These are phyloP conservation scores for Byssothecium circinans DNA, from an alignment of 2,329 filamentous ascomycete genomes.

Conservation along the genomic window DNA sequence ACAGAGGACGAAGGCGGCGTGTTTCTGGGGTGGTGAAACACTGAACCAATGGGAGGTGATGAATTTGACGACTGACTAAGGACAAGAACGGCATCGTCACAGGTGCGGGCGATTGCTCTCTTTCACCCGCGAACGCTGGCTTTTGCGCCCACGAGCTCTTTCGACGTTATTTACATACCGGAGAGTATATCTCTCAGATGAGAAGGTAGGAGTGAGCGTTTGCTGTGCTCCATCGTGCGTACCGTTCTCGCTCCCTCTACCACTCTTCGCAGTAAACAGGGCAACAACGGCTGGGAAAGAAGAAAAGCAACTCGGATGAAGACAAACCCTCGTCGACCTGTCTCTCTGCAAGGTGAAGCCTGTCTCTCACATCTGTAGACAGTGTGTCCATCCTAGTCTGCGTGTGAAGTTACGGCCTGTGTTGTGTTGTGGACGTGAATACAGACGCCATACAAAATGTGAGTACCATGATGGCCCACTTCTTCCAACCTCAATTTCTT, in stretches of 20 bases:
- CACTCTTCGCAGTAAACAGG: not conserved
- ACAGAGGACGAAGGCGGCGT: not conserved
- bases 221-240: not conserved
- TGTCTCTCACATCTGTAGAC: too few relatives aligned
- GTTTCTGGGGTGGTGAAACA: not conserved
- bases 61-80: not conserved
- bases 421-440: not conserved
- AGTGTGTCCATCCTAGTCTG: too few relatives aligned
- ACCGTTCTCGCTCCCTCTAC: not conserved
- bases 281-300: not conserved
- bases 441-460: not conserved
- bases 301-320: not conserved
- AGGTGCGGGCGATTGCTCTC: not conserved
- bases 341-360: too few relatives aligned
- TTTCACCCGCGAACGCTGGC: not conserved
- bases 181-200: too few relatives aligned
- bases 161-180: not conserved
- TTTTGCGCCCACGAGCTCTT: not conserved
- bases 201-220: too few relatives aligned
- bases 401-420: not conserved
- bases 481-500: not conserved
- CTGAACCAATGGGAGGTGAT: not conserved
- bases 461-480: slow-evolving; percentile 1
- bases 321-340: too few relatives aligned
- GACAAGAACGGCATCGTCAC: not conserved